These are phyloP conservation scores for Colletotrichum sp. DNA, from an alignment of 2,329 filamentous ascomycete genomes.

Conservation along the genomic window DNA sequence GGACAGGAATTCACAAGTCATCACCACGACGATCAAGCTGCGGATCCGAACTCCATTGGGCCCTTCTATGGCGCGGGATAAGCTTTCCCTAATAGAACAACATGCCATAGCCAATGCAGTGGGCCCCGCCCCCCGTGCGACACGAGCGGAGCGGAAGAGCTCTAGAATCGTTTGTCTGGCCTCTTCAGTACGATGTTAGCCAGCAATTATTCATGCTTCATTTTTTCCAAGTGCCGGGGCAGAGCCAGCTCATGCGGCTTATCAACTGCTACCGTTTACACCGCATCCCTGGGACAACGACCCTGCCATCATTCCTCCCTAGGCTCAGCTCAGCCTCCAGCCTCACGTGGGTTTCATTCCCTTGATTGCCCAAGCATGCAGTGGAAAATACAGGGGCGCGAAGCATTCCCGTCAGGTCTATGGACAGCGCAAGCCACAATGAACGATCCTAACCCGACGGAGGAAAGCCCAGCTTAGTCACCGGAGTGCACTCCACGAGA, in stretches of 20 bases:
- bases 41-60: not conserved
- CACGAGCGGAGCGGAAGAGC: not conserved
- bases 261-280: not conserved
- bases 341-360: not conserved
- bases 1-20: not conserved
- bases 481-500: not conserved
- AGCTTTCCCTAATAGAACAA: not conserved
- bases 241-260: not conserved
- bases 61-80: not conserved
- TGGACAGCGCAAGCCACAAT: not conserved
- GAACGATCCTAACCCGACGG: not conserved
- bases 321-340: not conserved
- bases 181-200: not conserved
- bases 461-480: too few relatives aligned
- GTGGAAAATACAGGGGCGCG: not conserved
- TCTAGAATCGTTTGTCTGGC: not conserved
- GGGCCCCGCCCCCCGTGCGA: not conserved
- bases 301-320: not conserved
- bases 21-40: not conserved
- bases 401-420: not conserved
- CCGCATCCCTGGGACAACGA: not conserved
- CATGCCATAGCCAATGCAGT: not conserved
- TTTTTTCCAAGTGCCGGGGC: not conserved
- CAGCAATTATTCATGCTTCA: not conserved
- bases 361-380: not conserved